Evolutionary conservation across 257 asterid genomes (phyloP).

Genomic region (Oldenlandia corymbosa): DNA sequence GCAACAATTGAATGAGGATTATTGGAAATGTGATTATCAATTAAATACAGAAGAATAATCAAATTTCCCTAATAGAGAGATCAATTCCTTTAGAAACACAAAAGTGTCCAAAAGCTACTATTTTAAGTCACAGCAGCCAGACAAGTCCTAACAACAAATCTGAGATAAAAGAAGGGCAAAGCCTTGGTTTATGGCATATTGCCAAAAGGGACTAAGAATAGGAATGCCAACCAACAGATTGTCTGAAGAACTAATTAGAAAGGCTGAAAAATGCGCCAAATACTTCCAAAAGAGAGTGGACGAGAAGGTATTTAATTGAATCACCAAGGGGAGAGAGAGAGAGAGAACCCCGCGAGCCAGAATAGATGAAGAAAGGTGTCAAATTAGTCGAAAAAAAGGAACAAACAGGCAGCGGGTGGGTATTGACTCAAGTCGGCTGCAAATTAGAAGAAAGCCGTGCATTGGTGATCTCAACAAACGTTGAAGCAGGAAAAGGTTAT

Average conservation of each 20-base stretch:
- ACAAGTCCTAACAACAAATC: background rate
- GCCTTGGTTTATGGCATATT: background rate
- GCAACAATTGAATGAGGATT: background rate
- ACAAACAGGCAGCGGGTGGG: background rate
- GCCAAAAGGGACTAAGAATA: background rate
- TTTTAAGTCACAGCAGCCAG: background rate
- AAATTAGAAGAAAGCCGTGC: constrained; percentile 5
- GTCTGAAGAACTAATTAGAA: background rate
- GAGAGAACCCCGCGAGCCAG: background rate
- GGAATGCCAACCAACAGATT: background rate
- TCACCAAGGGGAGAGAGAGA: background rate
- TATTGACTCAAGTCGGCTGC: background rate
- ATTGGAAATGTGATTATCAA: background rate
- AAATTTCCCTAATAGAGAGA: background rate
- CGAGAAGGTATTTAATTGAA: background rate
- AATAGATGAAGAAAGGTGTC: background rate
- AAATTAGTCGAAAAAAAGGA: background rate
- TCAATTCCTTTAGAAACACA: background rate
- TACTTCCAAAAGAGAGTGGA: background rate
- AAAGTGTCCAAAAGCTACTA: background rate
- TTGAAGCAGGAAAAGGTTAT: background rate
- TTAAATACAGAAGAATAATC: background rate
- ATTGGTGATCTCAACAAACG: constrained; percentile 12
- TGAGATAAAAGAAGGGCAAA: background rate
- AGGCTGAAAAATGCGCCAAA: background rate